Evolutionary conservation across 2,329 filamentous ascomycete genomes (phyloP), one percentile per base, ranked within the genome.

Genomic region (Penicillium paneum): DNA sequence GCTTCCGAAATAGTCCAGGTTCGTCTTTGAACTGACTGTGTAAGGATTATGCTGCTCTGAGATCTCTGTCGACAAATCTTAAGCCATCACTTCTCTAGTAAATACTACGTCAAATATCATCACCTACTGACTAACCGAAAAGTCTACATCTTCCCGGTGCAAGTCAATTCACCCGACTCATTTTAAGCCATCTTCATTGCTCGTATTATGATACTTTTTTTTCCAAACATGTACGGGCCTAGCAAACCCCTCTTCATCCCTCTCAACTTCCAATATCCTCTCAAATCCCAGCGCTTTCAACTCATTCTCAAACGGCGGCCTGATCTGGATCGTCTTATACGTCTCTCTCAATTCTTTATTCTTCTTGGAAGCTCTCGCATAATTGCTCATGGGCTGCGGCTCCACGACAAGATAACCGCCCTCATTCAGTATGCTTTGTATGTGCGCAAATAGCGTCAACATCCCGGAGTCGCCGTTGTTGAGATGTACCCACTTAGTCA

Each of bases 11-110:
- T 24, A 24, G 21, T 5, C 21, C 21, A 24, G 21, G 21, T 24
- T 24, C 21, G 21, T 24, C 21, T 21, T 4, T 4, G 4, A 21
- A 21, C n/a, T 21, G 4, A 21, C 21, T 4, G 4, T 21, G 21
- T 21, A 21, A 21, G 21, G 21, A 21, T 21, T 21, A 21, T 21
- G 92, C 62, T 96, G 91, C 75, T 91, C 90, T 61, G 91, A 96
- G 83, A 65, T 88, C 24, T 15, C 7, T 24, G 21, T 24, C 21
- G 5, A 24, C 21, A 24, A 24, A 24, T 24, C 21, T 24, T 24
- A 24, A 24, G 3, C 21, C 21, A 5, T 24, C 3, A 24, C 21
- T 24, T 24, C 21, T 24, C 21, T 24, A 24, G 21, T 24, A 24
- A 24, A 24, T 24, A 24, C 21, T 24, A 5, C 3, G 21, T 24